Evolutionary conservation across 2,329 filamentous ascomycete genomes (phyloP).

Genomic region (Exophiala alcalophila): DNA sequence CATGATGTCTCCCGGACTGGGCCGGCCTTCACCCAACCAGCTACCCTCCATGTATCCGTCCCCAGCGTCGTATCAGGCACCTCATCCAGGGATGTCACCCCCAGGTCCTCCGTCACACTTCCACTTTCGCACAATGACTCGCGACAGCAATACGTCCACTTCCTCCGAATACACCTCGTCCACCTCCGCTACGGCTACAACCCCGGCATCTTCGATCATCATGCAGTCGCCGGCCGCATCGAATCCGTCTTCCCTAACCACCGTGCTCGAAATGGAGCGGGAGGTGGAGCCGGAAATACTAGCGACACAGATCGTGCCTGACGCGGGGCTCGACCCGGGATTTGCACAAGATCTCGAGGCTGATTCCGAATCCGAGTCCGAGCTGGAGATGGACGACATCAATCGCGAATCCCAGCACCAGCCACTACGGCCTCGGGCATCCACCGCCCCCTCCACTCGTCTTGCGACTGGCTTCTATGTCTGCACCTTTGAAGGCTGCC

Average conservation of each 20-base stretch:
- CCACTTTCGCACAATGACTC: slow-evolving; percentile 20
- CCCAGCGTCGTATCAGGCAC: slow-evolving; percentile 35
- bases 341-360: background rate
- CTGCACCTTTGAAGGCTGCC: slow-evolving; percentile 57
- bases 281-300: background rate
- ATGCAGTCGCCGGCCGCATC: slow-evolving; percentile 21
- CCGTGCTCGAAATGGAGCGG: background rate
- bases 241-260: slow-evolving; percentile 1
- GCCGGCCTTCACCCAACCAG: slow-evolving; percentile 30
- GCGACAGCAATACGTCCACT: slow-evolving; percentile 23
- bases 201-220: slow-evolving; percentile 20
- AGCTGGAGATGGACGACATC: no score
- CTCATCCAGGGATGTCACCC: slow-evolving; percentile 40
- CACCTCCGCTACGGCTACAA: slow-evolving; percentile 15
- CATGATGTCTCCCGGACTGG: slow-evolving; percentile 30
- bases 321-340: background rate
- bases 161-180: slow-evolving; percentile 23
- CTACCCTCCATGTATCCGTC: slow-evolving; percentile 35
- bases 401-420: background rate
- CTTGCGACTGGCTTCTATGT: slow-evolving; percentile 42
- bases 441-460: background rate
- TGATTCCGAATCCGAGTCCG: background rate
- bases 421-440: background rate
- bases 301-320: background rate
- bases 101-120: slow-evolving; percentile 37